Conservation (phyloP, 2,329 filamentous ascomycete species). For the Curvularia hawaiiensis region DNA sequence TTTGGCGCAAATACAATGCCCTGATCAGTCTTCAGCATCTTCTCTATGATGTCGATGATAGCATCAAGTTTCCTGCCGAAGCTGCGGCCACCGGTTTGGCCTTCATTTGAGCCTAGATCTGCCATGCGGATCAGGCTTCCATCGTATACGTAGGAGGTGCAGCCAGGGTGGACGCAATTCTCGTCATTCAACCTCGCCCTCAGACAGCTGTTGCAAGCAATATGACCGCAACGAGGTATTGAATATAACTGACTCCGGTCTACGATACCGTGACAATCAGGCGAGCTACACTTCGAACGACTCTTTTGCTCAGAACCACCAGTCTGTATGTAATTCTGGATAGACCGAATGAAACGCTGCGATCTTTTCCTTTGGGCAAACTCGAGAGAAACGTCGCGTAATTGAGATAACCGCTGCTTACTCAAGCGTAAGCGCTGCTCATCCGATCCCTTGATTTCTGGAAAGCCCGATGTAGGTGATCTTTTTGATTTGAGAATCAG, state of each 20-base stretch:
- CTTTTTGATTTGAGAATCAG: slow-evolving; percentile 19
- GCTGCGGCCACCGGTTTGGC: slow-evolving; percentile 32
- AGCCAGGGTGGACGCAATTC: slow-evolving; percentile 27
- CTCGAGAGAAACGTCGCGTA: slow-evolving; percentile 28
- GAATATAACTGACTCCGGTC: slow-evolving; percentile 20
- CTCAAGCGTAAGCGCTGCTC: slow-evolving; percentile 2
- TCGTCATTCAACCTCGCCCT: slow-evolving; percentile 26
- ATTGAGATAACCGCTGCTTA: slow-evolving; percentile 28
- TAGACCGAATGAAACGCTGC: slow-evolving; percentile 29
- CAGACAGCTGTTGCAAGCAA: slow-evolving; percentile 32
- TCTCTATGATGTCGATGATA: slow-evolving; percentile 37
- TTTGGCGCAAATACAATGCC: slow-evolving; percentile 35
- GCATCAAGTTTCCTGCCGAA: slow-evolving; percentile 36
- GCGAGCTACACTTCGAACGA: slow-evolving; percentile 22
- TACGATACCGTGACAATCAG: slow-evolving; percentile 17
- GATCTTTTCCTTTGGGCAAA: slow-evolving; percentile 26
- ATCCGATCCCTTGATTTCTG: slow-evolving; percentile 11
- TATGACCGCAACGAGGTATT: slow-evolving; percentile 35
- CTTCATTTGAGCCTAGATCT: slow-evolving; percentile 21
- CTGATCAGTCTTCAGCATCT: slow-evolving; percentile 49
- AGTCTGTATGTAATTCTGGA: slow-evolving; percentile 18
- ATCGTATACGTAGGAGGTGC: slow-evolving; percentile 24
- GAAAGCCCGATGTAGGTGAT: slow-evolving; percentile 6
- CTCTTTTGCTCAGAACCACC: not conserved
- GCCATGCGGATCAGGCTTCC: slow-evolving; percentile 29